Percentiles rank a stretch among this genome's conserved stretches.
These are phyloP conservation scores for Lactifluus hygrophoroides DNA, from an alignment of 768 basidiomycete species.

Conservation along the genomic window DNA sequence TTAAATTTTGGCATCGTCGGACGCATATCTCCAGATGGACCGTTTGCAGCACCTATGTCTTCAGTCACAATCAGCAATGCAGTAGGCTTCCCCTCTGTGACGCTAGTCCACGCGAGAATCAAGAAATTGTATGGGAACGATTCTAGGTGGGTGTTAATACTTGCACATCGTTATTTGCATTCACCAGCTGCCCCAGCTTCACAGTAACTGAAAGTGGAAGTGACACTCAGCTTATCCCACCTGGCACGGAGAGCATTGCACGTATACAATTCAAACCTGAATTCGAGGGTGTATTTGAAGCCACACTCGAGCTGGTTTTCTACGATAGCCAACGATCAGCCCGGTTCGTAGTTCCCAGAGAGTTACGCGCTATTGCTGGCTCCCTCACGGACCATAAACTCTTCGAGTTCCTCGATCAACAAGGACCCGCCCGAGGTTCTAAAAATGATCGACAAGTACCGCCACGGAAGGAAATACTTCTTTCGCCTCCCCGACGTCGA, in stretches of 20 bases:
- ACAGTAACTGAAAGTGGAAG: background rate
- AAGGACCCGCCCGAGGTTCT: background rate
- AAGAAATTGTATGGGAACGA: background rate
- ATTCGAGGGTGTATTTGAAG: constrained; percentile 9
- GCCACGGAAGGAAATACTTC: background rate
- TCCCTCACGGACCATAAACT: constrained; percentile 4
- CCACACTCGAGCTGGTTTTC: constrained; percentile 5
- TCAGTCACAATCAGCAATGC: constrained; percentile 17
- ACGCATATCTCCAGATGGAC: constrained; percentile 24
- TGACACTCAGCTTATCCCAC: background rate
- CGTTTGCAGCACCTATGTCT: constrained; percentile 1
- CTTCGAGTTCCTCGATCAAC: constrained; percentile 1
- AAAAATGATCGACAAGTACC: background rate
- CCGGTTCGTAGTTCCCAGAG: constrained; percentile 1
- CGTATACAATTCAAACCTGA: constrained; percentile 4
- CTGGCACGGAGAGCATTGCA: constrained; percentile 3
- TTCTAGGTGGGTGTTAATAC: background rate
- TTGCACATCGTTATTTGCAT: background rate
- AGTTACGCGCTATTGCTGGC: constrained; percentile 3
- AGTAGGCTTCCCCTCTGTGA: constrained; percentile 7
- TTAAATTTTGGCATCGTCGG: constrained; percentile 48
- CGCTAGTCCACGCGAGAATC: constrained; percentile 10
- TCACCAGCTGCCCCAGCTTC: constrained; percentile 3
- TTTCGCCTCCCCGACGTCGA: background rate
- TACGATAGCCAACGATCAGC: background rate